Conservation (phyloP, 805 yeast genomes). For the Schwanniomyces pseudopolymorphus region DNA sequence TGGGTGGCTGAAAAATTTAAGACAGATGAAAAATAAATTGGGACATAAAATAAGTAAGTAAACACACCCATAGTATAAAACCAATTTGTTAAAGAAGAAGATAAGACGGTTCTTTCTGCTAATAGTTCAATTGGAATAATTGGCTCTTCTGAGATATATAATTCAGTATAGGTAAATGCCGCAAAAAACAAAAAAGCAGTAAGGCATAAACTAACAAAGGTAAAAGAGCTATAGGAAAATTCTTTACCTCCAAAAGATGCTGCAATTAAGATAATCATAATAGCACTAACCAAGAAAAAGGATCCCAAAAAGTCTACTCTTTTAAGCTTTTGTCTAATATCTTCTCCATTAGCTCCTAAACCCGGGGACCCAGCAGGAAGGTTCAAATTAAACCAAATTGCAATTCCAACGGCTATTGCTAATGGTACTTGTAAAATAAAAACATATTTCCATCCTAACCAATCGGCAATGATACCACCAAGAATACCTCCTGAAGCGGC, state of each 20-base stretch:
- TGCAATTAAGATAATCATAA: constrained; percentile 60
- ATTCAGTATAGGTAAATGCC: constrained; percentile 53
- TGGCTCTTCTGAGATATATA: constrained; percentile 57
- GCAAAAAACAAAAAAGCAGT: constrained; percentile 34
- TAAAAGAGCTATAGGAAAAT: constrained; percentile 44
- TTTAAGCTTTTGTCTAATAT: constrained; percentile 47
- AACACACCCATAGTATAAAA: constrained; percentile 68
- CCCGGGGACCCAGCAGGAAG: constrained; percentile 60
- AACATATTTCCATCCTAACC: constrained; percentile 51
- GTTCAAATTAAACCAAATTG: constrained; percentile 37
- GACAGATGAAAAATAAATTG: constrained; percentile 63
- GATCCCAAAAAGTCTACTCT: constrained; percentile 72
- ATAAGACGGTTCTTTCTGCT: constrained; percentile 56
- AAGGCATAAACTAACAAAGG: constrained; percentile 34
- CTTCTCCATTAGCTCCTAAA: constrained; percentile 48
- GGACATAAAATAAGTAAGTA: constrained; percentile 65
- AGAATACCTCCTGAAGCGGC: constrained; percentile 45
- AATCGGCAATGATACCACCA: constrained; percentile 57
- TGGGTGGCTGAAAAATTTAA: constrained; percentile 51
- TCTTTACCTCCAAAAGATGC: constrained; percentile 66
- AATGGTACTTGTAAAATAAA: constrained; percentile 42
- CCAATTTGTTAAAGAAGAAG: constrained; percentile 68
- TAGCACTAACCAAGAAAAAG: constrained; percentile 52
- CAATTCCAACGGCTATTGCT: constrained; percentile 41
- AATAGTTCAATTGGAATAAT: constrained; percentile 64